phyloP scores from a whole-genome alignment of 2,329 filamentous ascomycete genomes.

The Basipetospora chlamydospora region DNA sequence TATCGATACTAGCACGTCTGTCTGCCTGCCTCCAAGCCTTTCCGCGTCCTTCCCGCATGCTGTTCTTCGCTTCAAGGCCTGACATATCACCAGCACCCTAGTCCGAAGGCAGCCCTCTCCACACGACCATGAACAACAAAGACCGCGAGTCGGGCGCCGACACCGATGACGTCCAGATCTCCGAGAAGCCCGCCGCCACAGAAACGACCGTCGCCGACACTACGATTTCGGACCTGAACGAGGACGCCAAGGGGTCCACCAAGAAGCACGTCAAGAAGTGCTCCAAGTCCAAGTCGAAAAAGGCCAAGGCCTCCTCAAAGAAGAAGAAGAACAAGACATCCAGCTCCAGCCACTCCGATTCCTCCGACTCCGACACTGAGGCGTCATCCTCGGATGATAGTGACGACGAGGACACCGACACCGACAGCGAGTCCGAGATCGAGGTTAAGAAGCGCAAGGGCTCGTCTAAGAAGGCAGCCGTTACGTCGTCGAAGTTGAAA shows the following conservation, averaged over 20 bases:
- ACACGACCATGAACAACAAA: too few species aligned
- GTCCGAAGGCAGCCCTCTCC: too few species aligned
- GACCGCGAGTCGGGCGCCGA: too few species aligned
- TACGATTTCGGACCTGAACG: background rate
- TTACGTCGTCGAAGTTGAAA: background rate
- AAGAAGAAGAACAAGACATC: background rate
- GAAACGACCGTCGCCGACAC: background rate
- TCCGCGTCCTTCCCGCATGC: too few species aligned
- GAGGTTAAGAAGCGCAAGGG: slow-evolving; percentile 4
- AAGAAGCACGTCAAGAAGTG: slow-evolving; percentile 1
- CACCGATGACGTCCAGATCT: too few species aligned
- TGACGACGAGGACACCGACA: slow-evolving; percentile 2
- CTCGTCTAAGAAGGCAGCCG: background rate
- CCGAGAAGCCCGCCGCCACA: slow-evolving; percentile 1
- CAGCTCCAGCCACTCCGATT: background rate
- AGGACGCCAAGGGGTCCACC: background rate
- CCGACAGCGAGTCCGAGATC: background rate
- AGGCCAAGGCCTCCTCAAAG: background rate
- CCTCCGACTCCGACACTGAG: background rate
- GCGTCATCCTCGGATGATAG: background rate
- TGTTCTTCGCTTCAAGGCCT: too few species aligned
- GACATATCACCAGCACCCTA: too few species aligned
- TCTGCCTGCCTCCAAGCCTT: too few species aligned
- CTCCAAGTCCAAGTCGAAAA: background rate
- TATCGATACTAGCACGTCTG: too few species aligned